Evolutionary conservation across 2,329 filamentous ascomycete genomes (phyloP).

Genomic region (Talaromyces sp.): DNA sequence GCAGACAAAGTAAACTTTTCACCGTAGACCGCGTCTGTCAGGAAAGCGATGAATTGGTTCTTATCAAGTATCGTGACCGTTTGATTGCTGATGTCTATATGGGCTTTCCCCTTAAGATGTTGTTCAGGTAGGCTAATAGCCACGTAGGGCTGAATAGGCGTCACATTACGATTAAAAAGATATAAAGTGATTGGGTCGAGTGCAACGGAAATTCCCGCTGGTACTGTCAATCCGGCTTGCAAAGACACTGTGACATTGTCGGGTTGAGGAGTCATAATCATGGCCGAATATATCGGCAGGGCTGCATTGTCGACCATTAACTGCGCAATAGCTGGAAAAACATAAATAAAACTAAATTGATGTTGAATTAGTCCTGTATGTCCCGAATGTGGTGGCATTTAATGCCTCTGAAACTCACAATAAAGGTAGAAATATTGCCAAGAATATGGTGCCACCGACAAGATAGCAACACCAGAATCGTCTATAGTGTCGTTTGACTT

Average conservation of each 20-base stretch:
- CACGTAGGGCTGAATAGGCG: constrained; percentile 12
- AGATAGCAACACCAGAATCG: constrained; percentile 45
- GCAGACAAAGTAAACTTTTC: constrained; percentile 15
- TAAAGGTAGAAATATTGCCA: constrained; percentile 44
- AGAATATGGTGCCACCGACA: constrained; percentile 36
- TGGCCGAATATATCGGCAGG: constrained; percentile 31
- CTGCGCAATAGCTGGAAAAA: constrained; percentile 46
- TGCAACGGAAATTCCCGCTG: constrained; percentile 16
- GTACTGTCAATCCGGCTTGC: constrained; percentile 17
- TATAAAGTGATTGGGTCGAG: constrained; percentile 17
- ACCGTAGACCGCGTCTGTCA: constrained; percentile 15
- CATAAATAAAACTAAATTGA: constrained; percentile 40
- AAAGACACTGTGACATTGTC: constrained; percentile 19
- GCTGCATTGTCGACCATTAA: constrained; percentile 40
- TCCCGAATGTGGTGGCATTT: not conserved
- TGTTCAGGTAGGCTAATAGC: constrained; percentile 17
- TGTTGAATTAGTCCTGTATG: not conserved
- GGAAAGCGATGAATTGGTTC: constrained; percentile 13
- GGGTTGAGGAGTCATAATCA: constrained; percentile 16
- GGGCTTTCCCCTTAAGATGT: constrained; percentile 18
- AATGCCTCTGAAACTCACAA: constrained; percentile 33
- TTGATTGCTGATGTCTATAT: not conserved
- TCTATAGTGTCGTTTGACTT: constrained; percentile 39
- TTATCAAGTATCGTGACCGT: not conserved
- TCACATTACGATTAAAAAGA: constrained; percentile 14